Conservation (phyloP, 306 rosid genomes). For the Ormosia emarginata region DNA sequence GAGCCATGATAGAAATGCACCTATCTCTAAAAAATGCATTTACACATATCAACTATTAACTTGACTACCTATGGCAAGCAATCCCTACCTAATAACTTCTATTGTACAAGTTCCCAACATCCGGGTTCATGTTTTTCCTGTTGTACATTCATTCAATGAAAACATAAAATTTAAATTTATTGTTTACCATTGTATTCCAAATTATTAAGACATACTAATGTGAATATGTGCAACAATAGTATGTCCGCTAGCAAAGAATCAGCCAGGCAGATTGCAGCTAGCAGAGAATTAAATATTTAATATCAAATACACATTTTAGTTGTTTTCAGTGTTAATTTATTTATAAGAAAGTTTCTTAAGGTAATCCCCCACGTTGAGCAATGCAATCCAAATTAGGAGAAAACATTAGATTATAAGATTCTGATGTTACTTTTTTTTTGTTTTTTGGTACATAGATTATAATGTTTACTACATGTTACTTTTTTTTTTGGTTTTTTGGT, state of each 20-base stretch:
- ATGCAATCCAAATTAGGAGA: not conserved
- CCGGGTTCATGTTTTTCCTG: too few relatives aligned
- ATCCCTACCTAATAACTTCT: too few relatives aligned
- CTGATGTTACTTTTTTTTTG: too few relatives aligned
- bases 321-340: not conserved
- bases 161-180: not conserved
- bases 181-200: not conserved
- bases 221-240: not conserved
- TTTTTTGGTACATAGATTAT: too few relatives aligned
- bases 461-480: too few relatives aligned
- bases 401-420: not conserved
- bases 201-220: not conserved
- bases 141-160: not conserved
- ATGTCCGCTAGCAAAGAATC: not conserved
- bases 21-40: too few relatives aligned
- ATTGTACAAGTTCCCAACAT: too few relatives aligned
- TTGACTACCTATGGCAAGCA: too few relatives aligned
- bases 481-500: too few relatives aligned
- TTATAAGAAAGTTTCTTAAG: not conserved
- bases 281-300: not conserved
- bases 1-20: too few relatives aligned
- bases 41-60: too few relatives aligned
- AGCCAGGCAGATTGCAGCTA: not conserved
- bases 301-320: too few relatives aligned
- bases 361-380: not conserved